Percentiles rank a stretch among this genome's conserved stretches.
These are phyloP conservation scores for Rhizopogon vulgaris DNA, from an alignment of 768 basidiomycete species.

Conservation along the genomic window DNA sequence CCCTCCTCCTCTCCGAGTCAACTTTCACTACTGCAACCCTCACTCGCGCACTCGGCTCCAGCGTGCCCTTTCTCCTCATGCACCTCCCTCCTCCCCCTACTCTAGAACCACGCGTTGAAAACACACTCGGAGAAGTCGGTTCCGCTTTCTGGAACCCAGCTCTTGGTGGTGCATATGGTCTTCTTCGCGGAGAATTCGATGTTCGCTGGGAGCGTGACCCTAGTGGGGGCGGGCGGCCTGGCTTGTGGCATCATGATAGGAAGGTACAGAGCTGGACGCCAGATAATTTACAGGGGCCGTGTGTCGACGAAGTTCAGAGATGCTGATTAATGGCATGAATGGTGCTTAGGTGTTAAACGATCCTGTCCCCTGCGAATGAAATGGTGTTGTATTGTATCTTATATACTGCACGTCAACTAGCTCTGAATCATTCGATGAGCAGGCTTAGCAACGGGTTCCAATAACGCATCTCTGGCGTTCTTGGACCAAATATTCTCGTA, in stretches of 20 bases:
- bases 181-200: slow-evolving; percentile 58
- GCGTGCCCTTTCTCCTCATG: slow-evolving; percentile 73
- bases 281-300: neutral
- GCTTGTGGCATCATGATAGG: slow-evolving; percentile 33
- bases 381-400: too few species aligned
- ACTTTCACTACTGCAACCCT: slow-evolving; percentile 69
- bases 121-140: slow-evolving; percentile 28
- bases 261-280: slow-evolving; percentile 19
- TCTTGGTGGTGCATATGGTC: slow-evolving; percentile 44
- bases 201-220: slow-evolving; percentile 55
- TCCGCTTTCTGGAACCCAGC: slow-evolving; percentile 67
- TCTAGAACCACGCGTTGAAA: neutral
- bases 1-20: slow-evolving; percentile 75
- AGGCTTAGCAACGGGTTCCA: too few species aligned
- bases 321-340: too few species aligned
- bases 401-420: too few species aligned
- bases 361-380: too few species aligned
- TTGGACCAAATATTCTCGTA: too few species aligned
- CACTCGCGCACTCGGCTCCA: slow-evolving; percentile 65
- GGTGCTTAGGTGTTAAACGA: too few species aligned
- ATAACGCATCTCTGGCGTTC: too few species aligned
- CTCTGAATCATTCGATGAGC: too few species aligned
- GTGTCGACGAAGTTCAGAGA: too few species aligned
- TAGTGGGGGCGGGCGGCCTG: slow-evolving; percentile 23
- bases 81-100: slow-evolving; percentile 52